Evolutionary conservation across 345 rosid genomes (phyloP).

Genomic region (Eucalyptus rudis): DNA sequence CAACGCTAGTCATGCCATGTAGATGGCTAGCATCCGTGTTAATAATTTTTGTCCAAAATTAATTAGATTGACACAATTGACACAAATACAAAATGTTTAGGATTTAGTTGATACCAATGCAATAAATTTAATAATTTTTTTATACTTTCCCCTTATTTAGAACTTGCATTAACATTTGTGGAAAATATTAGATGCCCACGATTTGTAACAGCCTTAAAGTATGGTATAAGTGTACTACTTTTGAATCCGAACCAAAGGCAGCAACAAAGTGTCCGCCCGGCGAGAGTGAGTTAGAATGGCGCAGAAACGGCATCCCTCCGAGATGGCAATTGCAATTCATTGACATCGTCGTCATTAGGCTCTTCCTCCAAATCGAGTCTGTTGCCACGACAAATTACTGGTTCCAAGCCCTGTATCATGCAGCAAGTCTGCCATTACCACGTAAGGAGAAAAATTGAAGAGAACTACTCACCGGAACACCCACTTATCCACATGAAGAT

Average conservation of each 20-base stretch:
- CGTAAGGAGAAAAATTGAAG: not conserved
- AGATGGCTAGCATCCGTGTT: fast-evolving
- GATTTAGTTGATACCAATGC: fast-evolving
- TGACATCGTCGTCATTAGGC: not conserved
- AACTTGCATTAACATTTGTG: not conserved
- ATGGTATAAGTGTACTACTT: too few species aligned
- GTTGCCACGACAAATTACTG: not conserved
- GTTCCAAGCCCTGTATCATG: constrained; percentile 14
- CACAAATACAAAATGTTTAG: not conserved
- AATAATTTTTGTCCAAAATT: not conserved
- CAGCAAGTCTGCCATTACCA: not conserved
- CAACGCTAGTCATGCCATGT: fast-evolving
- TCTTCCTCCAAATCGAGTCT: not conserved
- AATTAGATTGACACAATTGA: not conserved
- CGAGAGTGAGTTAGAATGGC: constrained; percentile 5
- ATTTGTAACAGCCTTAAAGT: not conserved
- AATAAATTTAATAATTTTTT: too few species aligned
- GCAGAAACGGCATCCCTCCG: constrained; percentile 7
- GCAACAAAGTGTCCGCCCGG: not conserved
- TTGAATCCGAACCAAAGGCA: not conserved
- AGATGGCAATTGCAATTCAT: not conserved
- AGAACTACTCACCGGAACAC: not conserved
- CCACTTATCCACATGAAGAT: not conserved
- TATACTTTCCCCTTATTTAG: not conserved
- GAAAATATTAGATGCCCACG: not conserved